Conservation (phyloP, 75 land plant genomes). For the Selaginella moellendorffii region DNA sequence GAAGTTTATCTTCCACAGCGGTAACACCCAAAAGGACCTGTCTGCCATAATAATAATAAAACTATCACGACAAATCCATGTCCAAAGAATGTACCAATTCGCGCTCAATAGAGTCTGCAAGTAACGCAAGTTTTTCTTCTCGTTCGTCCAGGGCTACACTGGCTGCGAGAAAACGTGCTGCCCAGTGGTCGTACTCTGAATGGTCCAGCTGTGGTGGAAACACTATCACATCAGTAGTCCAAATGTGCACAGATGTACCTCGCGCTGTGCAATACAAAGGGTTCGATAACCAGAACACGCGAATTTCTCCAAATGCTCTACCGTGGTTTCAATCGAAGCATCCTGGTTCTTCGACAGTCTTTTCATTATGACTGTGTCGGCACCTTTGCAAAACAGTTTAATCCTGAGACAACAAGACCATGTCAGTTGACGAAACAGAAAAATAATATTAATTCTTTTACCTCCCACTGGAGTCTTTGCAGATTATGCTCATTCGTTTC, state of each 20-base stretch:
- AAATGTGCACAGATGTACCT: constrained; percentile 13
- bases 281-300: constrained; percentile 29
- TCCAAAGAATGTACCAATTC: constrained; percentile 27
- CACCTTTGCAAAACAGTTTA: constrained; percentile 33
- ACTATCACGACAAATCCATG: constrained; percentile 20
- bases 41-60: background rate
- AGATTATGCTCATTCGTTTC: constrained; percentile 34
- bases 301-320: constrained; percentile 26
- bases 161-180: constrained; percentile 20
- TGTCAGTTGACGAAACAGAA: background rate
- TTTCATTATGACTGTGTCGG: constrained; percentile 22
- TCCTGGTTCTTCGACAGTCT: constrained; percentile 16
- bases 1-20: constrained; percentile 33
- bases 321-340: constrained; percentile 10
- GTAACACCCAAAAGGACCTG: constrained; percentile 30
- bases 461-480: constrained; percentile 24
- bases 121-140: constrained; percentile 21
- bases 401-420: constrained; percentile 15
- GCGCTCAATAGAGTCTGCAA: constrained; percentile 28
- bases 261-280: constrained; percentile 33
- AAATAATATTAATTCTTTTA: constrained; percentile 2
- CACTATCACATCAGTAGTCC: background rate
- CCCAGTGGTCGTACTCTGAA: constrained; percentile 23
- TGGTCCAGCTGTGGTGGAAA: constrained; percentile 8
- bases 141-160: constrained; percentile 24